Conservation (phyloP, 1,284 basidiomycete genomes). For the Apiotrichum laibachii region DNA sequence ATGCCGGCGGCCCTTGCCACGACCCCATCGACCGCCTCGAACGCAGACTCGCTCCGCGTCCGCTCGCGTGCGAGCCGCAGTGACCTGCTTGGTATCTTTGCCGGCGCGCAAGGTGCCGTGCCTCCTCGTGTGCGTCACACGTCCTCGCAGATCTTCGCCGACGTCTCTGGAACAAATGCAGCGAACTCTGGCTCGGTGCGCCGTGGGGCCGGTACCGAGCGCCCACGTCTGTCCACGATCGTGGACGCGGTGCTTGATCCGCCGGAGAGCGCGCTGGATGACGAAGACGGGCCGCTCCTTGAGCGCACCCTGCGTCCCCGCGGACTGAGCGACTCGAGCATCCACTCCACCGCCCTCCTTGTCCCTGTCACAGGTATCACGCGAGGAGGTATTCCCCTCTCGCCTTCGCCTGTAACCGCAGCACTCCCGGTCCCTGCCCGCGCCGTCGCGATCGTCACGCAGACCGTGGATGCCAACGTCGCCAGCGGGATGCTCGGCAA, state of each 20-base stretch:
- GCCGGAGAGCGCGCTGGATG: constrained; percentile 38
- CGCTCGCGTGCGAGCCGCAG: constrained; percentile 36
- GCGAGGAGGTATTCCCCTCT: background rate
- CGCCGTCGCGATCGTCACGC: constrained; percentile 3
- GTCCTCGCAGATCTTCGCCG: constrained; percentile 37
- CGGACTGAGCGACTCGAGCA: constrained; percentile 84
- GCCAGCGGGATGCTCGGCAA: constrained; percentile 2
- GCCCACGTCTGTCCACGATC: constrained; percentile 57
- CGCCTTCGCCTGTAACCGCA: background rate
- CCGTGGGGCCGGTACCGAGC: constrained; percentile 14
- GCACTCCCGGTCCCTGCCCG: background rate
- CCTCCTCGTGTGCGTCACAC: constrained; percentile 30
- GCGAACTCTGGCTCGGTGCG: background rate
- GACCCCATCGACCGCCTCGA: background rate
- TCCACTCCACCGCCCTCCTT: constrained; percentile 70
- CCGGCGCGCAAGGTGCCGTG: constrained; percentile 64
- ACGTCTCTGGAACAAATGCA: constrained; percentile 9
- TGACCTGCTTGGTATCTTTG: constrained; percentile 67
- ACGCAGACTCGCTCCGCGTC: constrained; percentile 2
- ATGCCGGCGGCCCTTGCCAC: background rate
- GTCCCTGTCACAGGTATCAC: background rate
- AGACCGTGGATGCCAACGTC: background rate
- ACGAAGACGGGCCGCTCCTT: constrained; percentile 49
- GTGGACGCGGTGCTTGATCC: constrained; percentile 75
- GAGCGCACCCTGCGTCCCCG: constrained; percentile 69